Evolutionary conservation across 352 stramenopile species (phyloP).

Genomic region (Globisporangium mamillatum): DNA sequence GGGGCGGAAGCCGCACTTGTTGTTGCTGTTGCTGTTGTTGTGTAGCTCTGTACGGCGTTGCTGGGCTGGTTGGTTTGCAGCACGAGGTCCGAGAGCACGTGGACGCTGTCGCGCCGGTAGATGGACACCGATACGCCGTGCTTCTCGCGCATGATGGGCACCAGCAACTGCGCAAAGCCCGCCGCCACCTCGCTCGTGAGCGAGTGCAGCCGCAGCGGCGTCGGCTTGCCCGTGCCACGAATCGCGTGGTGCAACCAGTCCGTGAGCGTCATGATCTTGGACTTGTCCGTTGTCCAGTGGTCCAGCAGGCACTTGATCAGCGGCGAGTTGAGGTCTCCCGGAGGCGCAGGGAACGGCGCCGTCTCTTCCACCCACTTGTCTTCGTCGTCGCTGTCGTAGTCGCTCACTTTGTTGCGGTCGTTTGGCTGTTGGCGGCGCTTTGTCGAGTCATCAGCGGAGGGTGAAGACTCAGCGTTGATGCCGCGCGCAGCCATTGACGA

Average conservation of each 20-base stretch:
- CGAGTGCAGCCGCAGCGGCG: conserved; percentile 37
- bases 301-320: conserved; percentile 61
- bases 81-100: conserved; percentile 60
- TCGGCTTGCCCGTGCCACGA: conserved; percentile 40
- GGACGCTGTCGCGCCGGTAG: conserved; percentile 51
- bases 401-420: conserved; percentile 7
- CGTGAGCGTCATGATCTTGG: conserved; percentile 47
- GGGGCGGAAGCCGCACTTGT: neutral
- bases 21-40: conserved; percentile 16
- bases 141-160: conserved; percentile 62
- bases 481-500: conserved; percentile 17
- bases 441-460: neutral
- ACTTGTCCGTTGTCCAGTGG: conserved; percentile 68
- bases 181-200: conserved; percentile 55
- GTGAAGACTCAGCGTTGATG: neutral
- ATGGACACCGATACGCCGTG: conserved; percentile 63
- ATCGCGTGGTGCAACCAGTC: conserved; percentile 68
- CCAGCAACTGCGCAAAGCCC: conserved; percentile 63
- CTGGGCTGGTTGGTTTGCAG: conserved; percentile 35
- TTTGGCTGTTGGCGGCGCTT: neutral
- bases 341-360: conserved; percentile 49
- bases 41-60: conserved; percentile 26
- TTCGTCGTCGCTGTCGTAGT: conserved; percentile 26
- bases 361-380: conserved; percentile 56
- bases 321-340: conserved; percentile 62